These are phyloP conservation scores for Musa beccarii DNA, from an alignment of 176 grass and related monocot genomes.

Conservation along the genomic window DNA sequence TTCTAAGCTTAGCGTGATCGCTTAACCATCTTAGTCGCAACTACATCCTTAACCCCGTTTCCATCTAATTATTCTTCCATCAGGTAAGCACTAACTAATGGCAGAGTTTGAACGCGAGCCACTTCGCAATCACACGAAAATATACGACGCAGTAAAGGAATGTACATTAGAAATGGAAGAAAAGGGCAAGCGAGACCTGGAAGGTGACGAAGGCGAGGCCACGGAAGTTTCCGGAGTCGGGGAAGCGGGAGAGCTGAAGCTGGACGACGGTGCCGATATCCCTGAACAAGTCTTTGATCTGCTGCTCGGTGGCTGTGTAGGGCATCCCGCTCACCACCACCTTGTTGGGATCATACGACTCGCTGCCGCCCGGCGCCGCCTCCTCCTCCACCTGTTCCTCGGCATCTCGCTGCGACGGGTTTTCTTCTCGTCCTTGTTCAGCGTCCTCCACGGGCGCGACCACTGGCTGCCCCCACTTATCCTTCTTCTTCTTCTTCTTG, in stretches of 20 bases:
- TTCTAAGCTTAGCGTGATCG: too few species aligned
- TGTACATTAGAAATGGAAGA: not conserved
- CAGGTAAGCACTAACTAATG: not conserved
- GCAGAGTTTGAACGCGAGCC: not conserved
- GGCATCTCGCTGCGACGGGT: slow-evolving; percentile 10
- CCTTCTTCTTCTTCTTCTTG: slow-evolving; percentile 32
- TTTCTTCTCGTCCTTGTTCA: slow-evolving; percentile 16
- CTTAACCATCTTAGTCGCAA: too few species aligned
- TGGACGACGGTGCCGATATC: slow-evolving; percentile 48
- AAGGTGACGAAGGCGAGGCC: slow-evolving; percentile 83
- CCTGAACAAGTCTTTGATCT: slow-evolving; percentile 66
- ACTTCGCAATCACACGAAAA: not conserved
- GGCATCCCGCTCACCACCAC: slow-evolving; percentile 85
- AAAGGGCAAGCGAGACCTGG: slow-evolving; percentile 25
- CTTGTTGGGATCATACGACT: slow-evolving; percentile 44
- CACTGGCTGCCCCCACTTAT: slow-evolving; percentile 79
- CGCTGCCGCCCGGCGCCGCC: not conserved
- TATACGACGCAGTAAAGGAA: not conserved
- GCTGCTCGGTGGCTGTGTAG: slow-evolving; percentile 55
- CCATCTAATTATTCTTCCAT: not conserved
- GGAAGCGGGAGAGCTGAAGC: slow-evolving; percentile 79
- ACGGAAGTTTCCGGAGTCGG: slow-evolving; percentile 77
- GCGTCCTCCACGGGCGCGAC: slow-evolving; percentile 15
- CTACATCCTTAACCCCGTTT: not conserved
- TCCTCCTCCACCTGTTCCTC: not conserved